These are phyloP conservation scores for Fusarium camptoceras DNA, from an alignment of 2,329 filamentous ascomycete species.

Conservation along the genomic window DNA sequence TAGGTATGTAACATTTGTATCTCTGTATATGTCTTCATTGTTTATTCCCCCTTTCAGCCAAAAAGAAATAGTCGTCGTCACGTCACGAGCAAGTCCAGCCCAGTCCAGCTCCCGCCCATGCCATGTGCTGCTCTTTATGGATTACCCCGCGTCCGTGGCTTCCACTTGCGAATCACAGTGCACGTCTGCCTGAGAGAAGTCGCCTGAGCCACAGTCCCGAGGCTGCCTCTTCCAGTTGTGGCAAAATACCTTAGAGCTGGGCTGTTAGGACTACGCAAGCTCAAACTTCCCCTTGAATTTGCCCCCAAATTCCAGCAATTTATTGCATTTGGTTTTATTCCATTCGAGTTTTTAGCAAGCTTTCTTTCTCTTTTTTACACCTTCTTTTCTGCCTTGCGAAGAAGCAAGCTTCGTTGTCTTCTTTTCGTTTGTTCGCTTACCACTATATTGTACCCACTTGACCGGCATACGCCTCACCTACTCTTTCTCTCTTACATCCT, in stretches of 20 bases:
- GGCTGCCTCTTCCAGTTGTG: constrained; percentile 27
- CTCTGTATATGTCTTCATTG: background rate
- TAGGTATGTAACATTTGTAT: constrained; percentile 29
- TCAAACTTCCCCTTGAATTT: constrained; percentile 35
- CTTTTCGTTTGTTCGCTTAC: constrained; percentile 26
- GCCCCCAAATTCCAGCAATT: constrained; percentile 20
- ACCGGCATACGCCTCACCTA: constrained; percentile 1
- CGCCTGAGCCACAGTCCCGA: constrained; percentile 41
- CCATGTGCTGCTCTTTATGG: constrained; percentile 13
- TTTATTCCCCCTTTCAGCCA: background rate
- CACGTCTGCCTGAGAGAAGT: constrained; percentile 35
- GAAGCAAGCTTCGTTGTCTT: constrained; percentile 2
- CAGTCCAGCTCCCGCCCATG: constrained; percentile 9
- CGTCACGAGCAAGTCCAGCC: constrained; percentile 22
- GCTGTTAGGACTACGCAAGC: constrained; percentile 37
- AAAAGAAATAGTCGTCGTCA: constrained; percentile 28
- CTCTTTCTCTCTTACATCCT: constrained; percentile 18
- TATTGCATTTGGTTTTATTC: background rate
- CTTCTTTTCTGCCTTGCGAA: background rate
- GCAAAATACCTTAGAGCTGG: constrained; percentile 31
- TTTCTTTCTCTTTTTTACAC: background rate
- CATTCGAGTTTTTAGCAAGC: constrained; percentile 17
- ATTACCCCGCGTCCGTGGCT: constrained; percentile 40
- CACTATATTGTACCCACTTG: constrained; percentile 4
- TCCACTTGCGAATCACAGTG: constrained; percentile 41